Conservation (phyloP, 805 yeast genomes). For the Barnettozyma californica region DNA sequence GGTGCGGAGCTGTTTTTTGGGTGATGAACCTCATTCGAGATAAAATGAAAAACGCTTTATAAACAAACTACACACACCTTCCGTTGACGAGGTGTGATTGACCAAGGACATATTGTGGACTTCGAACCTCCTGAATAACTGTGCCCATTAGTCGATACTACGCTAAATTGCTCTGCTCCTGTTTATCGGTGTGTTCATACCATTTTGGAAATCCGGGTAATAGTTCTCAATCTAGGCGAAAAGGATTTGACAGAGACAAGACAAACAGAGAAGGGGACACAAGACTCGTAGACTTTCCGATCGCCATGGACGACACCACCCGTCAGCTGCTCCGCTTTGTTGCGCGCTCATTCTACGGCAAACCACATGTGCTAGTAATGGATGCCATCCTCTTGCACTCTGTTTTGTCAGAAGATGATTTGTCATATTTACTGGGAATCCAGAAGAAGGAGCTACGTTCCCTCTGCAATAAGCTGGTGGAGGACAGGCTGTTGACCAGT, state of each 20-base stretch:
- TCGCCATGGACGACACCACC: slow-evolving; percentile 34
- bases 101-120: no score
- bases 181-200: neutral
- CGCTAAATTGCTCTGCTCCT: no score
- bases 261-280: neutral
- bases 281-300: neutral
- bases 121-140: no score
- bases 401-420: slow-evolving; percentile 88
- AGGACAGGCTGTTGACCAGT: slow-evolving; percentile 71
- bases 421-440: slow-evolving; percentile 73
- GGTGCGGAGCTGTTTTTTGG: no score
- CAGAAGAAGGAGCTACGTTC: slow-evolving; percentile 84
- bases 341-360: slow-evolving; percentile 80
- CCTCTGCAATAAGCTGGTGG: slow-evolving; percentile 72
- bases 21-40: no score
- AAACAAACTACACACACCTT: no score
- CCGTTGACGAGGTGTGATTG: no score
- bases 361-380: slow-evolving; percentile 73
- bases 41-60: no score
- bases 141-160: no score
- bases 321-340: slow-evolving; percentile 63
- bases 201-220: neutral
- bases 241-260: neutral
- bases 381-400: slow-evolving; percentile 88
- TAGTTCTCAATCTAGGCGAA: neutral